Conservation (phyloP, 1,284 basidiomycete genomes). For the Gomphus sp. region DNA sequence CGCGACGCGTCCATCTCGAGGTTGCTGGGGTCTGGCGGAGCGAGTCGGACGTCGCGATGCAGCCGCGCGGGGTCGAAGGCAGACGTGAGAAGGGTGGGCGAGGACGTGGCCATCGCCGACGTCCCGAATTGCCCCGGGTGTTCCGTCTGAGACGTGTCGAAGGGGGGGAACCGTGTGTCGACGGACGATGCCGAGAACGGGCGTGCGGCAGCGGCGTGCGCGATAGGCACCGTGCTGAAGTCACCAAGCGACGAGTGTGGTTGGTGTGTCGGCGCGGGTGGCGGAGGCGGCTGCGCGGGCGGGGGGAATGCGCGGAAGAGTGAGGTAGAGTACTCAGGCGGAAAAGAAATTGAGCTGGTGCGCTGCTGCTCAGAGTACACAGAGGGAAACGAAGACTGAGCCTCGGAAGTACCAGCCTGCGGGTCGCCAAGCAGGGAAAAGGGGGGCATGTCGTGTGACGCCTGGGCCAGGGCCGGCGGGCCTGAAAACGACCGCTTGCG, state of each 20-base stretch:
- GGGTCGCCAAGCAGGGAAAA: not conserved
- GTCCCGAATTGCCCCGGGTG: not conserved
- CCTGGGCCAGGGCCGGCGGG: constrained; percentile 12
- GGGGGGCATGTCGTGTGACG: not conserved
- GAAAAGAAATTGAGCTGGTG: not conserved
- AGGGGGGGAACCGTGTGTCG: not conserved
- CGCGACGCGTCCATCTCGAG: not conserved
- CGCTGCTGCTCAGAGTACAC: constrained; percentile 4
- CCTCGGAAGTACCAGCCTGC: not conserved
- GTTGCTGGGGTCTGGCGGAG: not conserved
- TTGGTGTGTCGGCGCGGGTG: not conserved
- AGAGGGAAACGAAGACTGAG: not conserved
- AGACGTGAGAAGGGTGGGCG: constrained; percentile 5
- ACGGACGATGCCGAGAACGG: constrained; percentile 7
- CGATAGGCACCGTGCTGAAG: constrained; percentile 7
- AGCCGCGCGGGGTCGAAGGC: constrained; percentile 8
- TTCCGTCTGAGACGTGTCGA: not conserved
- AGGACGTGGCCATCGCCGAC: not conserved
- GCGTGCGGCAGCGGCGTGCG: constrained; percentile 4
- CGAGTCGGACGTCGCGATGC: not conserved
- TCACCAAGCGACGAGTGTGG: not conserved
- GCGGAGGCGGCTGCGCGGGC: not conserved
- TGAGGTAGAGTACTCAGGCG: not conserved
- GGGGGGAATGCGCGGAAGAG: not conserved
- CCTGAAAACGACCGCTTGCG: constrained; percentile 20